phyloP scores from a whole-genome alignment of 305 asterid species.

The Fraxinus albicans region DNA sequence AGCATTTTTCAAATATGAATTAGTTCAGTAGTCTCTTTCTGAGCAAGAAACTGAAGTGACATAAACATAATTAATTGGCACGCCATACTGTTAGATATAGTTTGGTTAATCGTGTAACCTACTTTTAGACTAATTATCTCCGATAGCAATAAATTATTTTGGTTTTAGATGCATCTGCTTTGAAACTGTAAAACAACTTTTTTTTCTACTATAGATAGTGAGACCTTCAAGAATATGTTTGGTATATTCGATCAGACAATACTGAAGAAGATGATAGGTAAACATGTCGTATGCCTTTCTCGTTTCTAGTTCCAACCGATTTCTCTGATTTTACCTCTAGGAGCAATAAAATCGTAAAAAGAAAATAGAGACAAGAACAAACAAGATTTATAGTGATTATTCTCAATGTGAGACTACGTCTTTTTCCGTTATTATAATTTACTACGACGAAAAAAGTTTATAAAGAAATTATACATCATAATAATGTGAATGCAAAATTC shows the following conservation, averaged over 20 bases:
- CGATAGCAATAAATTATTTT: neutral
- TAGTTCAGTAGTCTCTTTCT: conserved; percentile 1
- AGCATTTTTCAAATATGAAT: neutral
- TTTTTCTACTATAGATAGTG: too few species aligned
- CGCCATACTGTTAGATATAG: neutral
- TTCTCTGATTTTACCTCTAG: neutral
- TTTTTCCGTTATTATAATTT: too few species aligned
- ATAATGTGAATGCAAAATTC: too few species aligned
- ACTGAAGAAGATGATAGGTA: neutral
- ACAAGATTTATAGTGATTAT: neutral
- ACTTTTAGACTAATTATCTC: neutral
- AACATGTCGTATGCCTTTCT: neutral
- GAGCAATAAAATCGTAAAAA: too few species aligned
- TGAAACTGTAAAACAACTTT: neutral
- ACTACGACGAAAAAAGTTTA: too few species aligned
- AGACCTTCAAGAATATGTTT: neutral
- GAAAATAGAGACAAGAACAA: neutral
- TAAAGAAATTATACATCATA: too few species aligned
- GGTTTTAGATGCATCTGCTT: neutral
- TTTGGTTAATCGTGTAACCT: neutral
- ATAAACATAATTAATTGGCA: neutral
- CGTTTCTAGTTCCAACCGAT: neutral
- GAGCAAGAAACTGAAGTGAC: neutral
- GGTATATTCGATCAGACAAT: neutral
- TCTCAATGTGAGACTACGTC: neutral